Evolutionary conservation across 2,329 filamentous ascomycete genomes (phyloP), one percentile per base, ranked within the genome.

Genomic region (Fusarium sp.): DNA sequence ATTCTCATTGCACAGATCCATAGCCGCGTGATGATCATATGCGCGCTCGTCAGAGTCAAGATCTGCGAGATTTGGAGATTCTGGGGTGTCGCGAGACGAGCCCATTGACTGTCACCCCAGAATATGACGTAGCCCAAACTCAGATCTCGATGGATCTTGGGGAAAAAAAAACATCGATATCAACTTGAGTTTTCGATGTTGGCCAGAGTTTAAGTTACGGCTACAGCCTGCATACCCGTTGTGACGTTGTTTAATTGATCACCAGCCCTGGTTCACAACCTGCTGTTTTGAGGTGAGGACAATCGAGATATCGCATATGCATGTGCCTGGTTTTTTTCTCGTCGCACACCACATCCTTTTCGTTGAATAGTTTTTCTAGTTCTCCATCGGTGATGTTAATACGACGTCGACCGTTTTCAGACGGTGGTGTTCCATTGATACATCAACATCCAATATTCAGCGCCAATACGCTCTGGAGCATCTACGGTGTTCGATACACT

Each of bases 61-160:
- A 69, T 44, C 33, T 43, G 49, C 56, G 47, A 44, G 63, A 64
- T 53, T 57, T 38, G 43, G 29, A 43, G 63, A 69, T 66, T 60
- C 60, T 50, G 65, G 66, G 65, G 60, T 47, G 52, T 65, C 33
- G 53, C 41, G 58, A 58, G 41, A 52, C 44, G 44, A 11, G 33
- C 44, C 56, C 44, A 44, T 54, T 61, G n/a, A n/a, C n/a, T n/a
- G 28, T 16, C 59, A 54, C 70, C 70, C 70, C 68, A 41, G 70
- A 68, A 48, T 65, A 73, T 73, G 70, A 73, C 70, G 70, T 73
- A 71, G 68, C 42, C 42, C 12, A 35, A 64, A 58, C 61, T 55
- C 50, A 42, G 68, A 73, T 73, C 70, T 73, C 62, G 68, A 73
- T 73, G 64, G 55, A 29, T 50, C 43, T 43, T 57, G 21, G 37